phyloP scores from a whole-genome alignment of 805 yeast species.

The Nakazawaea populi region DNA sequence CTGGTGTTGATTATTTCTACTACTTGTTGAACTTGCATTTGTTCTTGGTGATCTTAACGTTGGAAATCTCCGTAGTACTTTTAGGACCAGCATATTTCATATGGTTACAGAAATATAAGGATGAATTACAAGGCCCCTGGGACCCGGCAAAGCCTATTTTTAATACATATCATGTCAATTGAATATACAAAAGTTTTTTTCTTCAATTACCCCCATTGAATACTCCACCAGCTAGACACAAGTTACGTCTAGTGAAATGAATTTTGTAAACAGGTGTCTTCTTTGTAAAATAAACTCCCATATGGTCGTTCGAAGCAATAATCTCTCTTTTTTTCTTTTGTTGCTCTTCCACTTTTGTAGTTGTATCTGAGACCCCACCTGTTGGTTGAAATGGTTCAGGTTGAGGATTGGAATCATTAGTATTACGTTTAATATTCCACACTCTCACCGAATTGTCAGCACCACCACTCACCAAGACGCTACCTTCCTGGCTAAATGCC shows the following conservation, averaged over 20 bases:
- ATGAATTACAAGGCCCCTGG: conserved; percentile 91
- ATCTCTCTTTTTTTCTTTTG: conserved; percentile 57
- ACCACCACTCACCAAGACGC: conserved; percentile 84
- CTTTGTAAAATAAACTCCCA: conserved; percentile 91
- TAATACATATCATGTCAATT: conserved; percentile 17
- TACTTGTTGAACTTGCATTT: conserved; percentile 15
- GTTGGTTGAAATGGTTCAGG: conserved; percentile 55
- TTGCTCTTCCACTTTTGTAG: conserved; percentile 29
- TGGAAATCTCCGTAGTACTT: conserved; percentile 43
- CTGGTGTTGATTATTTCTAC: conserved; percentile 27
- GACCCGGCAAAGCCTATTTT: conserved; percentile 76
- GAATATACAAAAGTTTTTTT: not conserved
- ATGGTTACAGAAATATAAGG: conserved; percentile 70
- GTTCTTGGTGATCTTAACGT: conserved; percentile 42
- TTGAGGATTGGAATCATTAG: conserved; percentile 69
- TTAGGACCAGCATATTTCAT: conserved; percentile 68
- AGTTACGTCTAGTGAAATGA: conserved; percentile 83
- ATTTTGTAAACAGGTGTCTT: conserved; percentile 92
- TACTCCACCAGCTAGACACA: conserved; percentile 92
- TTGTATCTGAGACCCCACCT: conserved; percentile 12
- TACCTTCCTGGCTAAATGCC: conserved; percentile 81
- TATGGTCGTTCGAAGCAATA: conserved; percentile 81
- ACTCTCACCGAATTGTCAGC: conserved; percentile 90
- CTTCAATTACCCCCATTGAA: conserved; percentile 26
- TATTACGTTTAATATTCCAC: conserved; percentile 90